These are phyloP conservation scores for Phalaenopsis equestris DNA, from an alignment of 106 monocot genomes.

Conservation along the genomic window DNA sequence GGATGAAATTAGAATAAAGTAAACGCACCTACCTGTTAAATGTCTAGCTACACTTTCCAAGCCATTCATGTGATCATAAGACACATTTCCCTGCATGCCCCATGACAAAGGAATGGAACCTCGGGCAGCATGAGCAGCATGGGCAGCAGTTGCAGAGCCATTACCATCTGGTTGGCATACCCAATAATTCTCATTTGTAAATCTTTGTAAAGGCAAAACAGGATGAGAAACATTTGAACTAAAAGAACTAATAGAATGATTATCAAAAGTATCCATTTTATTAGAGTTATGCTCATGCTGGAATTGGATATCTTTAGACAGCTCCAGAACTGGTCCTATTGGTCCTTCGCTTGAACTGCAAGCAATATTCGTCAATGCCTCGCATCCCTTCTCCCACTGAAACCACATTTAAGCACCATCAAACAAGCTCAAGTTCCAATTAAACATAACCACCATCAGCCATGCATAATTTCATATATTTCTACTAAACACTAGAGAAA, in stretches of 20 bases:
- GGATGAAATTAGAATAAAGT: neutral
- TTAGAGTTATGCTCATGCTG: slow-evolving; percentile 54
- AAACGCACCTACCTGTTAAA: slow-evolving; percentile 15
- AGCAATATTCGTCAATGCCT: slow-evolving; percentile 23
- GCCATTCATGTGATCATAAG: neutral
- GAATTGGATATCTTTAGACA: slow-evolving; percentile 92
- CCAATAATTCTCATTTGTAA: slow-evolving; percentile 58
- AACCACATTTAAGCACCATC: slow-evolving; percentile 13
- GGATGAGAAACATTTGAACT: slow-evolving; percentile 39
- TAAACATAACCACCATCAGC: neutral
- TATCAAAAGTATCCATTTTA: slow-evolving; percentile 45
- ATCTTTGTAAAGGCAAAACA: slow-evolving; percentile 99
- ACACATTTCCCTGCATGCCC: slow-evolving; percentile 9
- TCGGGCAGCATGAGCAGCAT: slow-evolving; percentile 5
- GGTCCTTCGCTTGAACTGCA: slow-evolving; percentile 14
- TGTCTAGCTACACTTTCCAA: neutral
- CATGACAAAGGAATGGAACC: slow-evolving; percentile 3
- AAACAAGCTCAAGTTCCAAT: neutral
- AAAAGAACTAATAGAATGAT: slow-evolving; percentile 34
- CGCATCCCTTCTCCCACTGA: slow-evolving; percentile 91
- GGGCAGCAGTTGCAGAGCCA: slow-evolving; percentile 12
- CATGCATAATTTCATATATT: neutral
- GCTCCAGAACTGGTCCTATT: slow-evolving; percentile 18
- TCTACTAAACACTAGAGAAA: neutral
- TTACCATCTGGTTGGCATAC: slow-evolving; percentile 15